Conservation (phyloP, 2,329 filamentous ascomycete genomes). For the Cladosporium sp. region DNA sequence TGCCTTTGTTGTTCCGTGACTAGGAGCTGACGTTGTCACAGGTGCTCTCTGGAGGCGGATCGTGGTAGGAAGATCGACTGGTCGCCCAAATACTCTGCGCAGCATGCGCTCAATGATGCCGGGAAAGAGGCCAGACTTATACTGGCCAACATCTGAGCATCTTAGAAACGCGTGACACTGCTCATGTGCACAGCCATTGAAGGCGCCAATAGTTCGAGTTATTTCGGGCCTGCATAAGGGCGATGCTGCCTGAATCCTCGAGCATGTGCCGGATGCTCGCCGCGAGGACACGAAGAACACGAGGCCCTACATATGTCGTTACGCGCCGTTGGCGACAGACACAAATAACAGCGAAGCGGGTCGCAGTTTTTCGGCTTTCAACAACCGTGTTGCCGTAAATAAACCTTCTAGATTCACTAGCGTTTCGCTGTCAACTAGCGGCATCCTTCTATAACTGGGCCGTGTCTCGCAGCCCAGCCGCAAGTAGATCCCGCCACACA, state of each 20-base stretch:
- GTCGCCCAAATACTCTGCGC: conserved; percentile 37
- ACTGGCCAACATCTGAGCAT: conserved; percentile 18
- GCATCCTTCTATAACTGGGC: background rate
- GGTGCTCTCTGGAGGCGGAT: conserved; percentile 40
- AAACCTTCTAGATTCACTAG: conserved; percentile 4
- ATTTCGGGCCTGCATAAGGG: too few relatives aligned
- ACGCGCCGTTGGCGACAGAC: too few relatives aligned
- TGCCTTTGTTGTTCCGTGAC: too few relatives aligned
- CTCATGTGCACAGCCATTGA: too few relatives aligned
- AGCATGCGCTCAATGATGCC: conserved; percentile 43
- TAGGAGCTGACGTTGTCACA: conserved; percentile 17
- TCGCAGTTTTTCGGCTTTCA: background rate
- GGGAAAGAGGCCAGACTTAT: conserved; percentile 45
- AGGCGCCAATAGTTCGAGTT: too few relatives aligned
- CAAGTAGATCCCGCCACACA: background rate
- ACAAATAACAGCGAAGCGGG: too few relatives aligned
- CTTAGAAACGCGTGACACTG: too few relatives aligned
- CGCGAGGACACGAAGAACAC: too few relatives aligned
- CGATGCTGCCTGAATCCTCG: too few relatives aligned
- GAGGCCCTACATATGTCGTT: background rate
- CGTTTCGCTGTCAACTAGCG: conserved; percentile 1
- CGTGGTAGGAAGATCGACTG: conserved; percentile 42
- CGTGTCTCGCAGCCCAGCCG: background rate
- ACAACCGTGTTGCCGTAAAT: conserved; percentile 1
- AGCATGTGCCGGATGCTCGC: too few relatives aligned